phyloP scores from a whole-genome alignment of 148 eudicot genomes.

The Rhododendron griersonianum region DNA sequence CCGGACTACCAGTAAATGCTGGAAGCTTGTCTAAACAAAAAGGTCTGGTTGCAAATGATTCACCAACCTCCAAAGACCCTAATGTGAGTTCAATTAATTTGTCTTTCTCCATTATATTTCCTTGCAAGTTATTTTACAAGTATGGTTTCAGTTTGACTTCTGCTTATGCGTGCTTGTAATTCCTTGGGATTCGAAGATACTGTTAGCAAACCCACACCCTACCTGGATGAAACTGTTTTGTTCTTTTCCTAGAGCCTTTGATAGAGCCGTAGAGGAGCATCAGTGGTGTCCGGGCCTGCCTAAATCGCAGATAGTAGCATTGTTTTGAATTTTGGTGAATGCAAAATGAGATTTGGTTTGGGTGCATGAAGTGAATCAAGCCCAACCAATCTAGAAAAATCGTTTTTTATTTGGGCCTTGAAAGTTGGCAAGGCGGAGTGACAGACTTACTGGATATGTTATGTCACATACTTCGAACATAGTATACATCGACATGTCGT shows the following conservation, averaged over 20 bases:
- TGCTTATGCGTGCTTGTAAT: background rate
- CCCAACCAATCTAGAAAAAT: background rate
- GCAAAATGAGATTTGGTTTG: background rate
- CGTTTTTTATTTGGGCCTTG: background rate
- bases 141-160: background rate
- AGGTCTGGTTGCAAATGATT: conserved; percentile 49
- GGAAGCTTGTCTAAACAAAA: conserved; percentile 60
- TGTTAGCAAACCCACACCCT: background rate
- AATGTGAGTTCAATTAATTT: conserved; percentile 22
- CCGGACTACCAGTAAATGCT: conserved; percentile 24
- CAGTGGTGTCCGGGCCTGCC: background rate
- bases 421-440: background rate
- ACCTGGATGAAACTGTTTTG: background rate
- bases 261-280: background rate
- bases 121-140: background rate
- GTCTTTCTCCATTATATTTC: background rate
- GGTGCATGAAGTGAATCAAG: background rate
- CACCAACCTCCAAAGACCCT: conserved; percentile 35
- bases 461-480: background rate
- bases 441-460: background rate
- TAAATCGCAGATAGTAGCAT: background rate
- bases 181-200: background rate
- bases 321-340: background rate
- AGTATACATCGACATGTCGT: background rate
- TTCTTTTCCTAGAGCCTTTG: background rate